Base-by-base conservation (phyloP, 768 basidiomycete genomes). In the Lactarius vividus region DNA sequence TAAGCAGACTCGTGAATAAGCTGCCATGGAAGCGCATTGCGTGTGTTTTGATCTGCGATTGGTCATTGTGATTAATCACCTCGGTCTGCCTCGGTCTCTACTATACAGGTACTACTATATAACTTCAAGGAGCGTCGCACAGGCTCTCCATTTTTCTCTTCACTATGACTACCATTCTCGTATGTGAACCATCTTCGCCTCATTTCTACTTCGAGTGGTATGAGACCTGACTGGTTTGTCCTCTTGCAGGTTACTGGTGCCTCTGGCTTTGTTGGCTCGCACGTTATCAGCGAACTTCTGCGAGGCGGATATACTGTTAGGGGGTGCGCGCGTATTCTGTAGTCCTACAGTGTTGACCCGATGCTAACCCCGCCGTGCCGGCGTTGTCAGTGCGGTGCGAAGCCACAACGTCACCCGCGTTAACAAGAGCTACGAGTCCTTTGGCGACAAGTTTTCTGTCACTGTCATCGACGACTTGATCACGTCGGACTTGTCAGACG, bases 261-360 rank as follows among this genome's bases (percentile, higher is more conserved):
- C n/a, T 79, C 81, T 26, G 80, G 81, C 23, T 82, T 72, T 56
- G 33, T 72, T 35, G 74, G 73, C 18, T 62, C 71, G 4, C 69
- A 72, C 49, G 64, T 75, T 28, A 60, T 71, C 26, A 37, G 64
- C 29, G 73, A 79, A 49, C 75, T 84, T 6, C 71, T 84, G 28
- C 71, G 78, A n/a, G 72, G 73, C n/a, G 85, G 85, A 1, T 83
- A 81, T 69, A 76, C 73, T 9, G 84, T 87, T 44, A 75, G 80
- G 69, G 85, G 81, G 79, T 75, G 55, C 20, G 69, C 44, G 23
- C 35, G 39, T 23, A 5, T 20, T 3, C 20, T 33, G 18, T 4
- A 18, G 16, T 15, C 15, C 9, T 29, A 4, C 26, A 28, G 5
- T 8, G 9, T 23, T 20, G 11, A 5, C 28, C 7, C 26, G 16